Percentiles rank a stretch among this genome's conserved stretches.
phyloP scores from a whole-genome alignment of 352 stramenopile species.

The Globisporangium splendens region DNA sequence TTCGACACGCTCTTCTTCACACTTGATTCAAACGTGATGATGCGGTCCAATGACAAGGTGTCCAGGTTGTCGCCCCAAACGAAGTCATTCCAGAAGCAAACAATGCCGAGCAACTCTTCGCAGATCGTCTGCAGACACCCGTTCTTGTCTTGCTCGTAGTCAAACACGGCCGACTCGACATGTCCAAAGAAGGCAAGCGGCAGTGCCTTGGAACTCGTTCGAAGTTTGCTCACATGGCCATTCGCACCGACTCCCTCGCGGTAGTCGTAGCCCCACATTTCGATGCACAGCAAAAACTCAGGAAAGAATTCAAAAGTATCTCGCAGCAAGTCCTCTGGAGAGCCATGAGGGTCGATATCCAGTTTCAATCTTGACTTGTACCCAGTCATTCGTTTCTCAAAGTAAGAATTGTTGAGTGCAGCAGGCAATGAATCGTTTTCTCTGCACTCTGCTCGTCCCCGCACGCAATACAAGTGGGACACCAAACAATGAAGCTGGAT shows the following conservation, averaged over 20 bases:
- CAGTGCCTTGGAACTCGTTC: conserved; percentile 15
- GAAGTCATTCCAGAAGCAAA: conserved; percentile 79
- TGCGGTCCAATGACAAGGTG: conserved; percentile 35
- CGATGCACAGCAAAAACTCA: conserved; percentile 64
- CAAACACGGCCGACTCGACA: conserved; percentile 45
- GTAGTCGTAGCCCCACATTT: conserved; percentile 77
- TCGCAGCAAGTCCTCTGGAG: conserved; percentile 49
- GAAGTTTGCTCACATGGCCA: conserved; percentile 16
- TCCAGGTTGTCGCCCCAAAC: conserved; percentile 64
- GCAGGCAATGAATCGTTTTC: conserved; percentile 54
- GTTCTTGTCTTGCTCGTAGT: conserved; percentile 65
- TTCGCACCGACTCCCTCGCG: conserved; percentile 29
- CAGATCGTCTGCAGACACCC: conserved; percentile 58
- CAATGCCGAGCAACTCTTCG: conserved; percentile 67
- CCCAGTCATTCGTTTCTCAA: conserved; percentile 69
- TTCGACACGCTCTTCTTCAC: conserved; percentile 59
- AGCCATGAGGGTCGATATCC: conserved; percentile 34
- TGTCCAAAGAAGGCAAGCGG: conserved; percentile 40
- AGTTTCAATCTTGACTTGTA: conserved; percentile 74
- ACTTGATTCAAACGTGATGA: conserved; percentile 56
- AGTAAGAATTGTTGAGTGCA: conserved; percentile 67
- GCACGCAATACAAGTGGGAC: conserved; percentile 66
- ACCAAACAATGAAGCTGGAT: conserved; percentile 74
- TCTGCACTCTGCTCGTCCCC: conserved; percentile 41
- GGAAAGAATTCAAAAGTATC: conserved; percentile 80